Evolutionary conservation across 768 basidiomycete species (phyloP).

Genomic region (Macrocybe gigantea): DNA sequence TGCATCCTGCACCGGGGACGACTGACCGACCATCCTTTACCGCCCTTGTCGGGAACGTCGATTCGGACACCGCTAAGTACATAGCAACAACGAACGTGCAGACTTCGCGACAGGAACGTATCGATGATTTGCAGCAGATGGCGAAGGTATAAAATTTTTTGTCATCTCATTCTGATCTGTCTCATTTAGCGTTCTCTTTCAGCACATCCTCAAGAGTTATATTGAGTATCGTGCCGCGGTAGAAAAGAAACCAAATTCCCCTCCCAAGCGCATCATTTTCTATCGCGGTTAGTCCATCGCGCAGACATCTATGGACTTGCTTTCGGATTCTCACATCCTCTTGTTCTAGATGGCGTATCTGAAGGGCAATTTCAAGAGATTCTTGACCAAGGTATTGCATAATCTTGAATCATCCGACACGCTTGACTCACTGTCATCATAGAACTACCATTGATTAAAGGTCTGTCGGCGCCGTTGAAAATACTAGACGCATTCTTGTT

Average conservation of each 20-base stretch:
- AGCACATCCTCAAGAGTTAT: slow-evolving; percentile 53
- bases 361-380: slow-evolving; percentile 44
- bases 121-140: slow-evolving; percentile 64
- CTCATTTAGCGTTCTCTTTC: neutral
- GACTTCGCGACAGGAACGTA: slow-evolving; percentile 58
- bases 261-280: slow-evolving; percentile 62
- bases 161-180: neutral
- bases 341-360: slow-evolving; percentile 39
- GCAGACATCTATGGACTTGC: slow-evolving; percentile 2
- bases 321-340: slow-evolving; percentile 12
- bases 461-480: slow-evolving; percentile 24
- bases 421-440: slow-evolving; percentile 1
- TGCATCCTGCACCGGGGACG: slow-evolving; percentile 73
- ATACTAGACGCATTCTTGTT: neutral
- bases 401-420: neutral
- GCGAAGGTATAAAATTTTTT: slow-evolving; percentile 32
- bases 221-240: slow-evolving; percentile 41
- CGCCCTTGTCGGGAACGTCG: slow-evolving; percentile 69
- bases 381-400: slow-evolving; percentile 46
- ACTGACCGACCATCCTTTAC: slow-evolving; percentile 73
- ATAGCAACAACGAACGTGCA: slow-evolving; percentile 50
- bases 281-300: slow-evolving; percentile 47
- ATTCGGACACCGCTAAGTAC: slow-evolving; percentile 66
- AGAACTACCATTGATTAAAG: slow-evolving; percentile 58
- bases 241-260: slow-evolving; percentile 35